Conservation (phyloP, 192 early-diverging fungal genomes). For the Entomortierella parvispora region DNA sequence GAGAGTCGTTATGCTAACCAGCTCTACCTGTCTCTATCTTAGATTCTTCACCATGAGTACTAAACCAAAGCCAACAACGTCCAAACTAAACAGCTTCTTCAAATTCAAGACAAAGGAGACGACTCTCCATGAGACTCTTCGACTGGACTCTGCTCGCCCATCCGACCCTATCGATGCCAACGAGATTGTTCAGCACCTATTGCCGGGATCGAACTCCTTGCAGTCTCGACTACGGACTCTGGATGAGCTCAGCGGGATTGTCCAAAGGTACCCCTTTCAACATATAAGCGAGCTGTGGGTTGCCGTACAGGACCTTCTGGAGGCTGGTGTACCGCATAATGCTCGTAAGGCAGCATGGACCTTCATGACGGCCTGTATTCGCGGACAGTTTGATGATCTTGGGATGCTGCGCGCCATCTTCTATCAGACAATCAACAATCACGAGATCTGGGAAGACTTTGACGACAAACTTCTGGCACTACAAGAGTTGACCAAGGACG, state of each 20-base stretch:
- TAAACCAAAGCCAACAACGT: constrained; percentile 27
- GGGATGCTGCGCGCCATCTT: constrained; percentile 65
- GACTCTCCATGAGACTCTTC: constrained; percentile 31
- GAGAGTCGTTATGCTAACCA: too few species aligned
- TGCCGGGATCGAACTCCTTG: constrained; percentile 48
- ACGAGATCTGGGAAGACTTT: constrained; percentile 64
- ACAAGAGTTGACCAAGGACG: constrained; percentile 60
- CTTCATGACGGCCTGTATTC: constrained; percentile 69
- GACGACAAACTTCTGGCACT: constrained; percentile 60
- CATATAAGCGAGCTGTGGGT: constrained; percentile 64
- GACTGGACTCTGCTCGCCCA: constrained; percentile 42
- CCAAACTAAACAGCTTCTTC: constrained; percentile 48
- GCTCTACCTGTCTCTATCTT: too few species aligned
- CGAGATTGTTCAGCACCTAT: constrained; percentile 56
- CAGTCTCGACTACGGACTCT: constrained; percentile 57
- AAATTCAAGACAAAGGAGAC: constrained; percentile 43
- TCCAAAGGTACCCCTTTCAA: constrained; percentile 60
- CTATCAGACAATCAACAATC: constrained; percentile 60
- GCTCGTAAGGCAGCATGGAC: constrained; percentile 61
- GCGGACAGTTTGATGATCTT: constrained; percentile 65
- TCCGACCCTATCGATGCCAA: constrained; percentile 62
- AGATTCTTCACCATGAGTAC: constrained; percentile 6
- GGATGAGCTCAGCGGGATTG: constrained; percentile 57
- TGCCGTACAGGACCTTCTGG: constrained; percentile 59
- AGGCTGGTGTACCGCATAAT: constrained; percentile 56